Evolutionary conservation across 148 eudicot genomes (phyloP).

Genomic region (Rhododendron griersonianum): DNA sequence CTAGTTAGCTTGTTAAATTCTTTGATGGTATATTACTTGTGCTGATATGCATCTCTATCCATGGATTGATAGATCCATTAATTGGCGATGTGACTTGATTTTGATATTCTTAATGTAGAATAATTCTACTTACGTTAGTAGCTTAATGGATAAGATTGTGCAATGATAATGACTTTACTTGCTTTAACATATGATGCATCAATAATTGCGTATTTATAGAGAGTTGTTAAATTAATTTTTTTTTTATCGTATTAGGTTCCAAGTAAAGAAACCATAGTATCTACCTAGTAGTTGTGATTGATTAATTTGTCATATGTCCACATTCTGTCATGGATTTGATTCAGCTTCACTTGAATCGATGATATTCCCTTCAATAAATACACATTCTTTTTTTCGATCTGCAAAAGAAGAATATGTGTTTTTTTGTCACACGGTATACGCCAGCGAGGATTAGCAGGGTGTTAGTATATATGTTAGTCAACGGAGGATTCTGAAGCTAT

Average conservation of each 20-base stretch:
- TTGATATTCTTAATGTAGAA: background rate
- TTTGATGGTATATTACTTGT: background rate
- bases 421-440: too few relatives aligned
- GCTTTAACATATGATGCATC: conserved; percentile 1
- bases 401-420: background rate
- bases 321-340: background rate
- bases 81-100: conserved; percentile 1
- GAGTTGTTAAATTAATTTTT: background rate
- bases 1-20: background rate
- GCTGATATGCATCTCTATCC: background rate
- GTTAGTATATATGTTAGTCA: too few relatives aligned
- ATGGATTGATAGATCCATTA: background rate
- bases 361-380: background rate
- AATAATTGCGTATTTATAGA: background rate
- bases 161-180: conserved; percentile 11
- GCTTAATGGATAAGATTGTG: conserved; percentile 11
- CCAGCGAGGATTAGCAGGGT: too few relatives aligned
- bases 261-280: background rate
- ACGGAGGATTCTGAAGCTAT: too few relatives aligned
- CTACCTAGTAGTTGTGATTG: background rate
- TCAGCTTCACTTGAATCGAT: background rate
- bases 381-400: background rate
- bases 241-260: background rate
- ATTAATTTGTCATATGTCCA: background rate
- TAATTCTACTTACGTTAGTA: background rate